phyloP scores from a whole-genome alignment of 2,329 filamentous ascomycete species.

The Coniochaeta sp. region DNA sequence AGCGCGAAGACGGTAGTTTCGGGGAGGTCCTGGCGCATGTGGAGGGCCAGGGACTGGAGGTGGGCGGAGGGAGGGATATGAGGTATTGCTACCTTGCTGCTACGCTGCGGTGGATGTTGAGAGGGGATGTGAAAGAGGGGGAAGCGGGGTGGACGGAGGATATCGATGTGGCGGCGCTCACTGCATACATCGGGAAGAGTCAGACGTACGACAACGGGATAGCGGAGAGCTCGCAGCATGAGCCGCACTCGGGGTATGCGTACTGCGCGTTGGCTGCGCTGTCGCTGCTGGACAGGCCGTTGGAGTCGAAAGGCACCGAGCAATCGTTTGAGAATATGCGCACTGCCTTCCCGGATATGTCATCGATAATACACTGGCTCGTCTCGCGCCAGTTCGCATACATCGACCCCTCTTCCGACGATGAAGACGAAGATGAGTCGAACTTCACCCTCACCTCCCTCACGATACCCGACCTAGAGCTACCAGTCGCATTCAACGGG shows the following conservation, averaged over 20 bases:
- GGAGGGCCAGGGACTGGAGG: slow-evolving; percentile 27
- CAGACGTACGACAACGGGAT: slow-evolving; percentile 82
- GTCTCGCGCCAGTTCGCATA: slow-evolving; percentile 53
- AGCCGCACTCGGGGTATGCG: slow-evolving; percentile 85
- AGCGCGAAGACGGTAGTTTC: slow-evolving; percentile 83
- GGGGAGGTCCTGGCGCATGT: slow-evolving; percentile 66
- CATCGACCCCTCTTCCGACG: slow-evolving; percentile 34
- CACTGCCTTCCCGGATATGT: slow-evolving; percentile 32
- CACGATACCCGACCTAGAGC: not conserved
- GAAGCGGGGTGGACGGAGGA: slow-evolving; percentile 56
- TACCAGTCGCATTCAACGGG: slow-evolving; percentile 73
- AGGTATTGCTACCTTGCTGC: slow-evolving; percentile 83
- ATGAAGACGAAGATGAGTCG: slow-evolving; percentile 26
- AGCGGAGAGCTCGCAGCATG: slow-evolving; percentile 68
- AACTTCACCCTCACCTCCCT: slow-evolving; percentile 16
- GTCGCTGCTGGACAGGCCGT: slow-evolving; percentile 62
- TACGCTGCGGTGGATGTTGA: slow-evolving; percentile 73
- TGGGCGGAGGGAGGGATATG: slow-evolving; percentile 79
- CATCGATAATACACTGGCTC: slow-evolving; percentile 42
- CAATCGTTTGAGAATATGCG: slow-evolving; percentile 24
- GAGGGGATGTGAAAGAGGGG: slow-evolving; percentile 47
- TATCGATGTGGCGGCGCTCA: slow-evolving; percentile 65
- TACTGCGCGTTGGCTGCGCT: slow-evolving; percentile 81
- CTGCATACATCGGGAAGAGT: slow-evolving; percentile 62
- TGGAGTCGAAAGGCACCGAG: slow-evolving; percentile 22